Evolutionary conservation across 768 basidiomycete species (phyloP), one percentile per base, ranked within the genome.

Genomic region (Clitopilus hobsonii): DNA sequence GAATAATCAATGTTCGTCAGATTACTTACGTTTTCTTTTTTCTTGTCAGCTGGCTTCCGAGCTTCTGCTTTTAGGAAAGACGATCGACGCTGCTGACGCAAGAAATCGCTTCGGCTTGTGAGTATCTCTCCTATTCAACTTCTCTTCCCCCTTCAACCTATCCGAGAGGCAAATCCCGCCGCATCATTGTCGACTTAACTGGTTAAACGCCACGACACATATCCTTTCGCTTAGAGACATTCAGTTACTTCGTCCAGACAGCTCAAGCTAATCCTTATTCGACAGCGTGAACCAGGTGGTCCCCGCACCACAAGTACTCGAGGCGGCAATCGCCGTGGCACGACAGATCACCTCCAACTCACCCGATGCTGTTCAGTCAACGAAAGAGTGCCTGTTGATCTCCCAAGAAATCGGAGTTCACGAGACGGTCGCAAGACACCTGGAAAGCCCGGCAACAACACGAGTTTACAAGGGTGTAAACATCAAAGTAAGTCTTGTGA

Each of bases 331-430:
- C 25, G 69, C 72, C 3, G 67, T 83, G 54, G 91, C 92, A 2
- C 69, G 74, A 52, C 71, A 79, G 53, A 84, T 93, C 57, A 69
- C 69, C 14, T 63, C 65, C 22, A 89, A 88, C 61, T 91, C 89
- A 1, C 92, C 91, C 0, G 92, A 93, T 65, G 77, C 91, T 0
- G 85, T 93, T 1, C 86, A 88, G 60, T 77, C 81, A 47, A 87
- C 89, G 2, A 94, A 93, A 66, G 73, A 77, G n/a, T 87, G 78
- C 0, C 71, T 94, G 7, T 52, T 88, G 14, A 66, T 87, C 2
- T 71, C 80, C 1, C 79, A 84, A 57, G 70, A 74, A 38, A 74
- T 75, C n/a, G 76, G 77, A 36, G 68, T 82, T 38, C 77, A 82
- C 22, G 76, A 83, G 13, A 74, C 80, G 0, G 74, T 85, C 3